phyloP scores from a whole-genome alignment of 2,329 filamentous ascomycete genomes.

The Cercospora nicotianae region DNA sequence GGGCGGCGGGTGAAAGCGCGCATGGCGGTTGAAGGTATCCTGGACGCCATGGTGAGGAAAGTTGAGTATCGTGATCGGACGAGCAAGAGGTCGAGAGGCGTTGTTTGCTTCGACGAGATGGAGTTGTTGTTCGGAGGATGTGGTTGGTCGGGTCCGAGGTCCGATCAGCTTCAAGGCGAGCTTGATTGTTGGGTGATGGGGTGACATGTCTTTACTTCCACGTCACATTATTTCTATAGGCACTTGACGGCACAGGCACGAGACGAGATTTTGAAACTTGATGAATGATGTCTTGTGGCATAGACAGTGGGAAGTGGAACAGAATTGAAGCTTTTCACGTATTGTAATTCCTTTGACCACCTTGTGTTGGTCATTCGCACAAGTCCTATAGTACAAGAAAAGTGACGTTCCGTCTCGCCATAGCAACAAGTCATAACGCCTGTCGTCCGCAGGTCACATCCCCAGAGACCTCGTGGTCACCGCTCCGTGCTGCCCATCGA shows the following conservation, averaged over 20 bases:
- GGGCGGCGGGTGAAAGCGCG: constrained; percentile 33
- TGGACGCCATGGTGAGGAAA: constrained; percentile 11
- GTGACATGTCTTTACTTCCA: not conserved
- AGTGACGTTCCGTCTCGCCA: not conserved
- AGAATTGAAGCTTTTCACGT: not conserved
- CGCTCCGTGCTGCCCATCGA: not conserved
- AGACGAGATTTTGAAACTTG: not conserved
- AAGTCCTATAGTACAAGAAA: not conserved
- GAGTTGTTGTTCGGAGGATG: not conserved
- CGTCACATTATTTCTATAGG: not conserved
- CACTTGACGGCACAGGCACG: not conserved
- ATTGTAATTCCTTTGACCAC: not conserved
- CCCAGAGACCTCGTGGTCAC: not conserved
- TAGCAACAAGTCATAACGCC: not conserved
- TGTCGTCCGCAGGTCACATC: not conserved
- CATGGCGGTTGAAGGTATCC: constrained; percentile 37
- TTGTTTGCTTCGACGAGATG: not conserved
- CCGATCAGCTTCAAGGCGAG: not conserved
- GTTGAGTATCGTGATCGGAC: not conserved
- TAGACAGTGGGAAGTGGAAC: not conserved
- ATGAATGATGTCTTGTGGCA: not conserved
- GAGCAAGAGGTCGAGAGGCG: not conserved
- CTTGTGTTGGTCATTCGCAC: not conserved
- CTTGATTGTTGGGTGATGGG: not conserved
- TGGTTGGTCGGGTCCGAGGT: not conserved